phyloP scores from a whole-genome alignment of 169 alveolate genomes.

The Cryptosporidium muris region DNA sequence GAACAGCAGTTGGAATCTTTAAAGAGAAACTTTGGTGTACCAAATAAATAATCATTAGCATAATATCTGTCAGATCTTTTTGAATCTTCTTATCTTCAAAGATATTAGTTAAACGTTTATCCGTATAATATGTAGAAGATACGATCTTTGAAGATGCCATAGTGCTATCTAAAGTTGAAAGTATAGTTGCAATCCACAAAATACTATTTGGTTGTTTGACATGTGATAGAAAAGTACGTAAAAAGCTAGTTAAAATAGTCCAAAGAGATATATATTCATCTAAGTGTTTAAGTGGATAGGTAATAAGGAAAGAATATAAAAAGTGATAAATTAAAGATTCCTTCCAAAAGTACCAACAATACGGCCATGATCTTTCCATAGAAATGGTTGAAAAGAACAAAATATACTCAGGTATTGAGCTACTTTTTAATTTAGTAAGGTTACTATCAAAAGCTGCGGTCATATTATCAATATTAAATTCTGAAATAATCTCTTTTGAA shows the following conservation, averaged over 20 bases:
- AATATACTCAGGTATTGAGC: constrained; percentile 19
- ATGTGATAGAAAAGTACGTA: constrained; percentile 12
- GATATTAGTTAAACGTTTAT: constrained; percentile 7
- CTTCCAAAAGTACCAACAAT: constrained; percentile 21
- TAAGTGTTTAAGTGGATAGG: constrained; percentile 5
- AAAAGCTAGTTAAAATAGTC: constrained; percentile 26
- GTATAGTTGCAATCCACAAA: constrained; percentile 61
- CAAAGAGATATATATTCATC: constrained; percentile 35
- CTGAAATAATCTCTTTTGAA: background rate
- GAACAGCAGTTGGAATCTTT: constrained; percentile 29
- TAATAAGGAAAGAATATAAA: constrained; percentile 15
- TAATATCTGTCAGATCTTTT: constrained; percentile 25
- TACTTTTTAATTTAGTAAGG: background rate
- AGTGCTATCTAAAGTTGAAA: constrained; percentile 40
- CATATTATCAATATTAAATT: background rate
- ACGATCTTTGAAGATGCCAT: constrained; percentile 39
- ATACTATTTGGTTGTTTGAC: constrained; percentile 66
- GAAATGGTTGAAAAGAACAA: constrained; percentile 29
- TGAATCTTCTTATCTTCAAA: constrained; percentile 43
- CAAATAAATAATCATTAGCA: constrained; percentile 30
- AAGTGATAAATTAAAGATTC: constrained; percentile 50
- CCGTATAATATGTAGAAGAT: constrained; percentile 24
- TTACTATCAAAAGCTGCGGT: background rate
- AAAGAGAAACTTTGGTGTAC: constrained; percentile 35
- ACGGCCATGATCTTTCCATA: constrained; percentile 4